Evolutionary conservation across 2,329 filamentous ascomycete species (phyloP).

Genomic region (Nemania sp.): DNA sequence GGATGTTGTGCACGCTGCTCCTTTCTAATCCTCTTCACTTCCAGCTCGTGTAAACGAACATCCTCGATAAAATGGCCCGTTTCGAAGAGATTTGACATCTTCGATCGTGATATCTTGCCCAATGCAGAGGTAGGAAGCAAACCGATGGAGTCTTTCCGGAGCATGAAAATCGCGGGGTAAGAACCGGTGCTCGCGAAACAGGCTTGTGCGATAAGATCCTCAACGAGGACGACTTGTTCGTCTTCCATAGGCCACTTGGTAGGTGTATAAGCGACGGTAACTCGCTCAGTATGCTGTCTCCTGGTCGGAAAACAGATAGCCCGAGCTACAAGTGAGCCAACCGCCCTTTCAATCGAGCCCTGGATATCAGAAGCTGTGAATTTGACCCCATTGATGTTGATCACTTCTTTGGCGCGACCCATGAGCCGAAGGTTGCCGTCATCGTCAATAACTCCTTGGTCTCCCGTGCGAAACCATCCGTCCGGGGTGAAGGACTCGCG

Average conservation of each 20-base stretch:
- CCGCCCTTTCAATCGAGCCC: slow-evolving; percentile 41
- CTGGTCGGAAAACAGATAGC: slow-evolving; percentile 46
- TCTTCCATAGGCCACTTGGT: background rate
- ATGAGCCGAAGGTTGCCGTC: slow-evolving; percentile 42
- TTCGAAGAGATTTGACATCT: background rate
- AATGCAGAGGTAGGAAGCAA: background rate
- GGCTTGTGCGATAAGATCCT: background rate
- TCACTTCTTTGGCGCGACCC: slow-evolving; percentile 47
- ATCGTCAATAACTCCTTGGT: slow-evolving; percentile 27
- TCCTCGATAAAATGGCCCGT: background rate
- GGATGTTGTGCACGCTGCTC: too few species aligned
- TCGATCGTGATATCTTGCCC: background rate
- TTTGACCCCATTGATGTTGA: slow-evolving; percentile 54
- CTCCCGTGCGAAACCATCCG: slow-evolving; percentile 49
- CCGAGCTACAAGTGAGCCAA: slow-evolving; percentile 33
- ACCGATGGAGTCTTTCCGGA: background rate
- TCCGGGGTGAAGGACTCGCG: slow-evolving; percentile 56
- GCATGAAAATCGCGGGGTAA: background rate
- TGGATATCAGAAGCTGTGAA: slow-evolving; percentile 45
- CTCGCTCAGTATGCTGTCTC: background rate
- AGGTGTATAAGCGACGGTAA: slow-evolving; percentile 1
- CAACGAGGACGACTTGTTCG: background rate
- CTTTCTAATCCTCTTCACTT: too few species aligned
- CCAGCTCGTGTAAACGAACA: background rate
- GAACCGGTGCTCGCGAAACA: background rate